These are phyloP conservation scores for Loxodes magnus DNA, from an alignment of 73 alveolate genomes.

Conservation along the genomic window DNA sequence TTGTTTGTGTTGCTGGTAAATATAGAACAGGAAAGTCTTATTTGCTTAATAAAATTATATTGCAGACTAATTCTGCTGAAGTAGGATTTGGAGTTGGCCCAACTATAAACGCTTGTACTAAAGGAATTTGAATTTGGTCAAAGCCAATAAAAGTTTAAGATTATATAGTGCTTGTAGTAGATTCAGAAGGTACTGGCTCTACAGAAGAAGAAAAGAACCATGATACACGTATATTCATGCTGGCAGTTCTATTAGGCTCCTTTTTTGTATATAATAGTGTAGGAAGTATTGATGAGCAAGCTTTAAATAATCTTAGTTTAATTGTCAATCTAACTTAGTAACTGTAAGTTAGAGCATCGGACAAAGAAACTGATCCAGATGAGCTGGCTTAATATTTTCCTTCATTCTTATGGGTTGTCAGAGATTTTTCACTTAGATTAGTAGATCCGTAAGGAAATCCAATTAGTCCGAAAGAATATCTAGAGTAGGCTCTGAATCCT, in stretches of 20 bases:
- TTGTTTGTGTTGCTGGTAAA: constrained; percentile 84
- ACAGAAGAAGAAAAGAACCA: constrained; percentile 76
- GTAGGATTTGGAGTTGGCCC: constrained; percentile 50
- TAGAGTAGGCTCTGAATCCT: constrained; percentile 73
- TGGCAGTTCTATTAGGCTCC: constrained; percentile 71
- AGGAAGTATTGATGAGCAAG: constrained; percentile 92
- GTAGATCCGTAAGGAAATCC: constrained; percentile 76
- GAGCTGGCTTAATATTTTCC: constrained; percentile 75
- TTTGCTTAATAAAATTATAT: constrained; percentile 50
- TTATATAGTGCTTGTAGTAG: constrained; percentile 37
- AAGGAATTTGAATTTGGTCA: constrained; percentile 98
- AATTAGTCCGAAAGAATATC: constrained; percentile 81
- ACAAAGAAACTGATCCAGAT: constrained; percentile 2
- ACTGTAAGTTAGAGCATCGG: constrained; percentile 31
- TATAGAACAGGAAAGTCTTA: constrained; percentile 89
- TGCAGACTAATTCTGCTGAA: constrained; percentile 32
- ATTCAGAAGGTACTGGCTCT: constrained; percentile 94
- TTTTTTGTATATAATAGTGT: constrained; percentile 85
- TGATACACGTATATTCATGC: constrained; percentile 84
- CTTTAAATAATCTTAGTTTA: constrained; percentile 32
- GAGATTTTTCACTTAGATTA: constrained; percentile 88
- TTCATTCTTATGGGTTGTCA: constrained; percentile 92
- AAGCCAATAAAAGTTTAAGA: constrained; percentile 67
- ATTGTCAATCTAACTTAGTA: constrained; percentile 62
- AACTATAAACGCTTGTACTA: constrained; percentile 80